Evolutionary conservation across 2,329 filamentous ascomycete genomes (phyloP), one percentile per base, ranked within the genome.

Genomic region (Hypoxylon sp.): DNA sequence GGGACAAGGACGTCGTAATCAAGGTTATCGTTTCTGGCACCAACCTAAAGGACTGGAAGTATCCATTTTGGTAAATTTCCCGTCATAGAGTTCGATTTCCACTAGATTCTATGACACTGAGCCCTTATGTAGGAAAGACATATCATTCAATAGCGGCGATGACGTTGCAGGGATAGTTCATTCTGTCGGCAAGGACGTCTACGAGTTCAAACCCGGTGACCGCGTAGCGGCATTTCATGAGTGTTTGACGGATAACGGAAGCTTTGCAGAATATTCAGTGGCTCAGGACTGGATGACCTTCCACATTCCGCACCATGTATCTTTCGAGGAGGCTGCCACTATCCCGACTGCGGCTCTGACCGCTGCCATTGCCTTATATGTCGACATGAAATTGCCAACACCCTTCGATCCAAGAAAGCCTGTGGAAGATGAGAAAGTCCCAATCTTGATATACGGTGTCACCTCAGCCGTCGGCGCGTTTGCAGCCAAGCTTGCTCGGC

Each of bases 191-290:
- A 72, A 79, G 17, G 78, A 82, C 29, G 84, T 87, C 2, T 81
- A 64, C 84, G 68, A 71, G 44, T 72, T 87, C 80, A 82, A 82
- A 67, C 78, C 79, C 0, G 87, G 87, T 32, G 87, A 89, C 75
- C 83, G 86, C 15, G 87, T 89, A 0, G 84, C 85, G 7, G 85
- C 84, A 2, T 87, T 88, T 79, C 82, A 85, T 73, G 75, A 81
- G 67, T 79, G 81, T 73, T 17, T 65, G 8, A 73, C 75, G 1
- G 75, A 78, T 1, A 72, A 76, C 42, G 81, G 82, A 6, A 77
- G 74, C 65, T 80, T 73, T 65, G 82, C 80, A 31, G 83, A 85
- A 72, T 84, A 84, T 58, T 79, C 81, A 15, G 66, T 84, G 13
- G 80, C 79, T 0, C 80, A 77, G 61, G 75, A 76, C 42, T 75